A percentile compares a stretch with the other conserved stretches of the same genome.
Evolutionary conservation across 306 rosid species (phyloP).

Genomic region (Sesbania bispinosa): DNA sequence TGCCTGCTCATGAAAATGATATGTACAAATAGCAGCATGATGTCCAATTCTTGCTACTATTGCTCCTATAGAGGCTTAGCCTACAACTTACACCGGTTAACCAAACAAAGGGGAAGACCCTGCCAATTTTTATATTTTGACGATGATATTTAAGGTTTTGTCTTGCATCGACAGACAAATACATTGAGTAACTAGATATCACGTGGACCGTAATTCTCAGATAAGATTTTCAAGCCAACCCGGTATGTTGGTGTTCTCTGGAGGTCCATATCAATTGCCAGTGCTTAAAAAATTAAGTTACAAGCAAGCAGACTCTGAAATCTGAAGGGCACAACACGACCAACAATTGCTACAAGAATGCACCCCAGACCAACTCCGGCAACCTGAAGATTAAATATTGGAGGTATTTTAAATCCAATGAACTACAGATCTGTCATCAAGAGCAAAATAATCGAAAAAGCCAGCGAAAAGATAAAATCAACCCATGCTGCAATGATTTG

Average conservation of each 20-base stretch:
- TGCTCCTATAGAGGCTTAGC: constrained; percentile 14
- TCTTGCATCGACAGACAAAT: neutral
- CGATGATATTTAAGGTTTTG: neutral
- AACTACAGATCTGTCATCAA: constrained; percentile 12
- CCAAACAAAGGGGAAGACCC: neutral
- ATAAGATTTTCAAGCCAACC: neutral
- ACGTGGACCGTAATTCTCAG: constrained; percentile 17
- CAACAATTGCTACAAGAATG: constrained; percentile 24
- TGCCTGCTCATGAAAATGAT: constrained; percentile 15
- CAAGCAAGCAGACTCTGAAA: constrained; percentile 1
- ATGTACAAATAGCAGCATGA: constrained; percentile 27
- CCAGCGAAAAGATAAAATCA: constrained; percentile 12
- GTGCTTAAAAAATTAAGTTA: constrained; percentile 13
- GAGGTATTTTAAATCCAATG: constrained; percentile 20
- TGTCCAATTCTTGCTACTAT: constrained; percentile 6
- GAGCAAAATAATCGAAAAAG: constrained; percentile 25
- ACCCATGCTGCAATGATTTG: constrained; percentile 6
- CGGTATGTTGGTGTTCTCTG: neutral
- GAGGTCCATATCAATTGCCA: constrained; percentile 20
- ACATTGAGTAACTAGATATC: neutral
- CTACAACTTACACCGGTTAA: neutral
- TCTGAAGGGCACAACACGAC: constrained; percentile 4
- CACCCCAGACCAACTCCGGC: constrained; percentile 26
- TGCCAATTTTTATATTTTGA: constrained; percentile 13
- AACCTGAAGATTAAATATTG: constrained; percentile 29